Base-by-base conservation (phyloP, 352 stramenopile species). In the Phytophthora fragariaefolia region DNA sequence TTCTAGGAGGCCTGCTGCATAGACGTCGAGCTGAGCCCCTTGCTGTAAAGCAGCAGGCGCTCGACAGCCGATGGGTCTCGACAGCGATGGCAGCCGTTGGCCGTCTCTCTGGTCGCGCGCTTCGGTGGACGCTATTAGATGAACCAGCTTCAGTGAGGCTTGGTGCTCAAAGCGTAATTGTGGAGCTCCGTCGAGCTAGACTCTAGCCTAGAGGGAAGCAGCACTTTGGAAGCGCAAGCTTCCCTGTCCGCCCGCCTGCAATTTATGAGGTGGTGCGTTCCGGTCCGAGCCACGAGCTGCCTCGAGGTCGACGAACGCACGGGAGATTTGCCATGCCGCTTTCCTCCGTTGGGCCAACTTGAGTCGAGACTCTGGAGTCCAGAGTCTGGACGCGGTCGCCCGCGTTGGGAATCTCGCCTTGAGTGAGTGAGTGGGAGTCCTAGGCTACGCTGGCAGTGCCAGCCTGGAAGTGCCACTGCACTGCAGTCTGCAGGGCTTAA, bases 31-130 rank as follows among this genome's bases (percentile, higher is more conserved):
- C 55, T 28, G 6, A 8, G 36, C 13, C 36, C 20, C 36, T 17
- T 17, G 36, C 10, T 20, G 15, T 13, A 43, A 43, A 43, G 17
- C 36, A 43, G 36, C 17, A 7, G 36, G 10, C 36, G 36, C 15
- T 43, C 15, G 36, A 43, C 8, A 20, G 4, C 36, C 36, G 17
- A 45, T 45, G 36, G 17, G 4, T 18, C 13, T 52, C 36, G 36
- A 28, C 43, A 49, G 13, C 23, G 24, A n/a, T 24, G 13, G 28
- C 58, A 47, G 60, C 38, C 57, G 36, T 18, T 65, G 62, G 24
- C 34, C 20, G 27, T 70, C 63, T 71, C 63, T 28, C 63, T 71
- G 63, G 63, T 71, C 63, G 63, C 47, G 24, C 54, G 23, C n/a
- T 56, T 65, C 46, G 36, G 34, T 65, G 57, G 57, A 64, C 46